Conservation (phyloP, 1,284 basidiomycete species). For the Ustilago loliicola region DNA sequence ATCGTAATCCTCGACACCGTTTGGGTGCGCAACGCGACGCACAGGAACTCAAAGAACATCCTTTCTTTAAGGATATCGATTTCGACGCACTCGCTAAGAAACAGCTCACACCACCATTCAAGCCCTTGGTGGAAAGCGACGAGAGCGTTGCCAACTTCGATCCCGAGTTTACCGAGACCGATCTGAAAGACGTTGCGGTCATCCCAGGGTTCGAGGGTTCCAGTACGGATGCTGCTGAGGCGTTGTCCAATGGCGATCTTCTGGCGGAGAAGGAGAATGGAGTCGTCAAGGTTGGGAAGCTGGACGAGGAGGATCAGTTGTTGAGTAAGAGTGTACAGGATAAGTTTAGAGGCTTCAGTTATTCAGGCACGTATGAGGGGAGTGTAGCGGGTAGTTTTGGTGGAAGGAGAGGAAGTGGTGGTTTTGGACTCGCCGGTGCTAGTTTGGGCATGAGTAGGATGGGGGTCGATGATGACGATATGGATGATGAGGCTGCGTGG, state of each 20-base stretch:
- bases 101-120: constrained; percentile 96
- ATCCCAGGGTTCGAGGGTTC: constrained; percentile 63
- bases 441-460: constrained; percentile 62
- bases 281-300: constrained; percentile 49
- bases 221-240: constrained; percentile 34
- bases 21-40: constrained; percentile 91
- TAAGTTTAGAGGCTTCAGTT: constrained; percentile 69
- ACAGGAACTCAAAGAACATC: constrained; percentile 93
- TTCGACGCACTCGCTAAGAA: constrained; percentile 78
- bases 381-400: constrained; percentile 59
- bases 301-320: constrained; percentile 42
- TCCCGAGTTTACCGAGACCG: constrained; percentile 92
- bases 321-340: constrained; percentile 67
- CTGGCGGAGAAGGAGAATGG: constrained; percentile 35
- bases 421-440: constrained; percentile 53
- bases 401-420: constrained; percentile 48
- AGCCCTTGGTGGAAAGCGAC: constrained; percentile 96
- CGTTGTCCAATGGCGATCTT: constrained; percentile 35
- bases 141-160: constrained; percentile 98
- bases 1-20: constrained; percentile 96
- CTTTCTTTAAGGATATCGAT: constrained; percentile 88
- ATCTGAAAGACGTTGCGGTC: constrained; percentile 73
- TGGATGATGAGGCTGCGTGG: constrained; percentile 36
- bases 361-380: constrained; percentile 67
- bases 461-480: constrained; percentile 42